Base-by-base conservation (phyloP, 2,329 filamentous ascomycete species). In the Colletotrichum ledebouriae region DNA sequence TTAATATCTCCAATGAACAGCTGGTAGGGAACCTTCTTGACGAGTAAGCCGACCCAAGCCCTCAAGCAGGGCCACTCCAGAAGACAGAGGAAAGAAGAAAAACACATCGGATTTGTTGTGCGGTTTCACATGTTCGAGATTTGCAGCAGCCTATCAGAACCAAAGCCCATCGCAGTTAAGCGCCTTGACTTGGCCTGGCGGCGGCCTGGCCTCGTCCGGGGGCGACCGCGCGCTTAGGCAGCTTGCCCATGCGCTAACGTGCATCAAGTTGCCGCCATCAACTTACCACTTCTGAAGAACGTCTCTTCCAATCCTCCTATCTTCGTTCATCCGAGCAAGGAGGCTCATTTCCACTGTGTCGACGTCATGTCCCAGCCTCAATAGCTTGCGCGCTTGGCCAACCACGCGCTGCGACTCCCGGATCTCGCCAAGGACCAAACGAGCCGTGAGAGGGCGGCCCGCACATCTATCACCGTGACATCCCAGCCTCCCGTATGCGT, bases 211-310 rank as follows among this genome's bases (percentile, higher is more conserved):
- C 17, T 29, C 25, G 47, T 56, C 47, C 15, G 25, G 47, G 20
- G 29, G 39, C 22, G 56, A 49, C 25, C 44, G 49, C 58, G 49
- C 57, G 58, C 63, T 66, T 56, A 56, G 63, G 22, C 33, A 25
- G 50, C 42, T 15, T 56, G 59, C 29, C 33, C 25, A 49, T 39
- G 37, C 29, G 29, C 29, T 29, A 29, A 29, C 29, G 7, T 39
- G 37, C 13, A 39, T 39, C n/a, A n/a, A n/a, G n/a, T n/a, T n/a
- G n/a, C n/a, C n/a, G n/a, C n/a, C n/a, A n/a, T n/a, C 37, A 29
- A 29, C 37, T 39, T 13, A 15, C 29, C 37, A 39, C 15, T 11
- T 7, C 29, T 12, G 37, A 11, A 4, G 37, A 39, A 39, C 10
- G 15, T 15, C 10, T 39, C 33, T n/a, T 39, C 22, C 29, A 29